Percentiles rank a stretch among this genome's conserved stretches.
Conservation (phyloP, 1,139 yeast species). For the Sugiyamaella sp. region DNA sequence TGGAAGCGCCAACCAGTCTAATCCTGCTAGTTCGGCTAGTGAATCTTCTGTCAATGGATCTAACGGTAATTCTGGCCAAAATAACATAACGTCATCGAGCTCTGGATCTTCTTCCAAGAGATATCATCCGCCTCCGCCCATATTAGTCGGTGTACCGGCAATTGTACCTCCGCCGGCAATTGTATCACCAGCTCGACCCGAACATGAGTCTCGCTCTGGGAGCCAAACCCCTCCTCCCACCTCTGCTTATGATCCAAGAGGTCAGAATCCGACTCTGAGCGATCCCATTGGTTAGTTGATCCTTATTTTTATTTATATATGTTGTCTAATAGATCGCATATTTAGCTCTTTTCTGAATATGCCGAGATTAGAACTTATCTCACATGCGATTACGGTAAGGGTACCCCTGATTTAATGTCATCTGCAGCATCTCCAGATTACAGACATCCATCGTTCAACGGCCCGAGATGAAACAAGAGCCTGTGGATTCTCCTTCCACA, state of each 20-base stretch:
- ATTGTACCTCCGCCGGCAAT: slow-evolving; percentile 22
- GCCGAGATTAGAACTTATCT: no score
- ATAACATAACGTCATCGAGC: background rate
- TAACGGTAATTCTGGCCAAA: background rate
- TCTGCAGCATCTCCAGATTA: no score
- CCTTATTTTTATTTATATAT: background rate
- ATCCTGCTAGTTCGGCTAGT: background rate
- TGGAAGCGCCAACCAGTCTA: background rate
- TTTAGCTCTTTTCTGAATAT: no score
- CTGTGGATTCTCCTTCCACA: background rate
- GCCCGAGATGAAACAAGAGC: background rate
- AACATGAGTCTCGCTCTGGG: slow-evolving; percentile 14
- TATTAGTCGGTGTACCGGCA: slow-evolving; percentile 17
- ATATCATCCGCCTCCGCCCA: slow-evolving; percentile 13
- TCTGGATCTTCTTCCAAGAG: slow-evolving; percentile 11
- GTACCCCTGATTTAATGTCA: background rate
- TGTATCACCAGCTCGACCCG: slow-evolving; percentile 20
- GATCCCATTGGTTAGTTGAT: slow-evolving; percentile 1
- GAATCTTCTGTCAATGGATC: no score
- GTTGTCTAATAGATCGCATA: background rate
- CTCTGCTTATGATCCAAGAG: slow-evolving; percentile 11
- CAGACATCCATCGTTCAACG: no score
- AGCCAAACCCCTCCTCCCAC: slow-evolving; percentile 14
- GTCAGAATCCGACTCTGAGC: background rate
- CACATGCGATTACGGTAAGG: slow-evolving; percentile 6